These are phyloP conservation scores for Arabis alpina DNA, from an alignment of 345 rosid genomes.

Conservation along the genomic window DNA sequence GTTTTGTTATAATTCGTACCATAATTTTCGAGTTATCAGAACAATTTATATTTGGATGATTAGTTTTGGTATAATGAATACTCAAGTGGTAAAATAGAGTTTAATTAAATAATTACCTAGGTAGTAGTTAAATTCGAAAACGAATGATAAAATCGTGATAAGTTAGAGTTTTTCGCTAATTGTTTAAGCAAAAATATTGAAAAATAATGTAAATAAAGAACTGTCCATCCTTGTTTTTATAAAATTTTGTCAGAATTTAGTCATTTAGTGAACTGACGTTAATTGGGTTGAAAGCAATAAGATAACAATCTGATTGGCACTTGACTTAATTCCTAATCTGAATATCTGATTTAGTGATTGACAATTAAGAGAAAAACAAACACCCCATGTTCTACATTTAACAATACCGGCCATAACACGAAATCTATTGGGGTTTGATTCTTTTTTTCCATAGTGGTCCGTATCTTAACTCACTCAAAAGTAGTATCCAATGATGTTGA, in stretches of 20 bases:
- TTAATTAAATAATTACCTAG: neutral
- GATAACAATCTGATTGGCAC: conserved; percentile 23
- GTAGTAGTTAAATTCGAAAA: no score
- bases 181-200: no score
- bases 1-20: no score
- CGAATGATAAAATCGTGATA: no score
- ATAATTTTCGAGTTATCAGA: no score
- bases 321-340: conserved; percentile 36
- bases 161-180: no score
- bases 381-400: conserved; percentile 42
- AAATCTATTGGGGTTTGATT: conserved; percentile 26
- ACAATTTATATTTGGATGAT: neutral
- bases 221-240: no score
- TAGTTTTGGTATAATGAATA: neutral
- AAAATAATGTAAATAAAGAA: no score
- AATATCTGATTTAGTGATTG: conserved; percentile 23
- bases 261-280: conserved; percentile 20
- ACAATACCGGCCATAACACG: conserved; percentile 39
- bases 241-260: no score
- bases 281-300: conserved; percentile 33
- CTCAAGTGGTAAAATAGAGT: neutral
- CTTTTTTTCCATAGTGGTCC: conserved; percentile 12
- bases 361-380: conserved; percentile 16
- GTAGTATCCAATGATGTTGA: conserved; percentile 22
- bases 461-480: conserved; percentile 7